These are phyloP conservation scores for Penicillium longicatenatum DNA, from an alignment of 495 filamentous ascomycete species.

Conservation along the genomic window DNA sequence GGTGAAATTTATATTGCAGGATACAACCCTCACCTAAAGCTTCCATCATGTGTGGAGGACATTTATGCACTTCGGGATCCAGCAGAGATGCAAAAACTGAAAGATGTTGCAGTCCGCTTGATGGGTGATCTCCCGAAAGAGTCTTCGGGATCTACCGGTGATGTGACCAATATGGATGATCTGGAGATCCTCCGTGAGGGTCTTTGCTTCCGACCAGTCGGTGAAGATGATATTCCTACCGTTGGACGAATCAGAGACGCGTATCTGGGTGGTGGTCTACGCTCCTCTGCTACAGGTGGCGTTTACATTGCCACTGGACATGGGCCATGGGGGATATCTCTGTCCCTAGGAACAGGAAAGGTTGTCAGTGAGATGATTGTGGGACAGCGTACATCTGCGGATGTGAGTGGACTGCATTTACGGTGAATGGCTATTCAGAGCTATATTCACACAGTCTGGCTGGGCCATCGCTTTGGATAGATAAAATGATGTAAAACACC, in stretches of 20 bases:
- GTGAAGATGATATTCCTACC: conserved; percentile 61
- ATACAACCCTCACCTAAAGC: conserved; percentile 61
- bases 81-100: conserved; percentile 52
- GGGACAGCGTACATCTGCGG: conserved; percentile 48
- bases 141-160: conserved; percentile 20
- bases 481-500: neutral
- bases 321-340: conserved; percentile 70
- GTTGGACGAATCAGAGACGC: conserved; percentile 55
- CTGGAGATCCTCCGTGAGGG: conserved; percentile 65
- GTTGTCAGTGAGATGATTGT: conserved; percentile 65
- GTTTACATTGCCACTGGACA: conserved; percentile 75
- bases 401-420: conserved; percentile 46
- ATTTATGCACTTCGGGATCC: conserved; percentile 48
- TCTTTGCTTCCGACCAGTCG: conserved; percentile 74
- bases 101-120: conserved; percentile 54
- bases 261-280: conserved; percentile 53
- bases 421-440: neutral
- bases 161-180: conserved; percentile 44
- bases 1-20: conserved; percentile 76
- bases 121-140: conserved; percentile 44
- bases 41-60: conserved; percentile 55
- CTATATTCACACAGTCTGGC: neutral
- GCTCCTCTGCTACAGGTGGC: conserved; percentile 50
- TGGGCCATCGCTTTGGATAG: neutral
- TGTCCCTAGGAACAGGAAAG: conserved; percentile 65